Conservation (phyloP, 305 asterid genomes). For the Fraxinus floribunda region DNA sequence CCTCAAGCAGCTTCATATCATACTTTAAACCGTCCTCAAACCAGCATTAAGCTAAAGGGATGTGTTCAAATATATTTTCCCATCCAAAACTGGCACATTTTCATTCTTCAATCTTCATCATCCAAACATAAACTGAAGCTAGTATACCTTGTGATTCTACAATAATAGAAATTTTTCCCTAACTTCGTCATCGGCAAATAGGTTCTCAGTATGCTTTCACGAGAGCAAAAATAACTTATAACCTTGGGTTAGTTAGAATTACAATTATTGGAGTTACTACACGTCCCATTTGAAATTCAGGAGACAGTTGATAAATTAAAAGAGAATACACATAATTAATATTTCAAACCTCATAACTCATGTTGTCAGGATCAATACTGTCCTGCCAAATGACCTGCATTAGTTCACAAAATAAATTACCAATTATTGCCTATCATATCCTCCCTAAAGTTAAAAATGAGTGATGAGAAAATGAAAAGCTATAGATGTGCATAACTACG, state of each 20-base stretch:
- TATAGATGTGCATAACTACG: background rate
- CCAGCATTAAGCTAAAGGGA: background rate
- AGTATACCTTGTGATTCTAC: background rate
- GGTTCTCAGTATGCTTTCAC: background rate
- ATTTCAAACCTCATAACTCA: slow-evolving; percentile 76
- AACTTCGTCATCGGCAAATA: background rate
- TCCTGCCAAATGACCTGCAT: slow-evolving; percentile 71
- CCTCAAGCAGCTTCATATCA: background rate
- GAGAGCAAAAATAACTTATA: background rate
- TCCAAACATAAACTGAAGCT: background rate
- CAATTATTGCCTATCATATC: background rate
- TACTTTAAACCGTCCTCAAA: background rate
- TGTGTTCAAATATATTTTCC: background rate
- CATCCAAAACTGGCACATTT: background rate
- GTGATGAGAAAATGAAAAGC: slow-evolving; percentile 20
- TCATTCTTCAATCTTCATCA: background rate
- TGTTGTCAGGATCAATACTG: slow-evolving; percentile 66
- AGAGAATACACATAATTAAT: slow-evolving; percentile 15
- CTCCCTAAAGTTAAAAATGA: background rate
- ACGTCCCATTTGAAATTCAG: background rate
- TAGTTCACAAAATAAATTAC: slow-evolving; percentile 19
- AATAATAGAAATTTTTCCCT: background rate
- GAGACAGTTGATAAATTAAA: background rate
- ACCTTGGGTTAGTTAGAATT: background rate
- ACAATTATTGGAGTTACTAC: background rate